A percentile compares a stretch with the other conserved stretches of the same genome.
phyloP scores from a whole-genome alignment of 495 filamentous ascomycete species.

The Amorphotheca resinae region DNA sequence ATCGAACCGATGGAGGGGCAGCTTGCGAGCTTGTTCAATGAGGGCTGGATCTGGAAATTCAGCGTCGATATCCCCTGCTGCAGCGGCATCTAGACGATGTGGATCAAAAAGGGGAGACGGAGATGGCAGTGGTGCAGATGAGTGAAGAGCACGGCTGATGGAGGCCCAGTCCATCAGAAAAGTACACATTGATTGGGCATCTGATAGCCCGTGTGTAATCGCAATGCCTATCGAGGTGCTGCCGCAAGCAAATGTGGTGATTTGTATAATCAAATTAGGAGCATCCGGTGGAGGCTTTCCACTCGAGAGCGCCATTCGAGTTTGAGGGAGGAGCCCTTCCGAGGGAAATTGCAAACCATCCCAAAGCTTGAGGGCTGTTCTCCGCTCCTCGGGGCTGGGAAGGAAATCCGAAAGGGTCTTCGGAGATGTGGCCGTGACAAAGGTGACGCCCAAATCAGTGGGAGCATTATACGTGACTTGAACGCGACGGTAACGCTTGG shows the following conservation, averaged over 20 bases:
- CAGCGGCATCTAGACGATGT: constrained; percentile 20
- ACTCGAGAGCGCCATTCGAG: constrained; percentile 10
- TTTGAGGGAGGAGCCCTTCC: constrained; percentile 6
- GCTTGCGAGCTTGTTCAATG: constrained; percentile 15
- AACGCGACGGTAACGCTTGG: constrained; percentile 26
- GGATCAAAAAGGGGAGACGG: constrained; percentile 25
- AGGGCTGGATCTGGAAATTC: constrained; percentile 18
- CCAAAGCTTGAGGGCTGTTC: constrained; percentile 11
- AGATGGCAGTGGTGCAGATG: background rate
- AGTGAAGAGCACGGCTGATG: constrained; percentile 9
- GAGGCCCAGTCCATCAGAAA: constrained; percentile 36
- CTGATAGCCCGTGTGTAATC: constrained; percentile 34
- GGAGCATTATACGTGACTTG: constrained; percentile 23
- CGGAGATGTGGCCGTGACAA: constrained; percentile 20
- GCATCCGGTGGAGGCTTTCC: constrained; percentile 6
- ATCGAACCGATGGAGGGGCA: constrained; percentile 28
- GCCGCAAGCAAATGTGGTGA: constrained; percentile 21
- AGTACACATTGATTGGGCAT: constrained; percentile 32
- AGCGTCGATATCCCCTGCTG: constrained; percentile 17
- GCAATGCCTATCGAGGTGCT: constrained; percentile 31
- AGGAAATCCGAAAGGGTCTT: constrained; percentile 13
- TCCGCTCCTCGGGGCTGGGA: constrained; percentile 4
- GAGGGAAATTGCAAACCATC: constrained; percentile 8
- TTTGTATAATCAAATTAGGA: constrained; percentile 15
- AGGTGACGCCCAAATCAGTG: constrained; percentile 27